Percentiles rank a stretch among this genome's conserved stretches.
Conservation (phyloP, 2,329 filamentous ascomycete species). For the Talaromyces sp. region DNA sequence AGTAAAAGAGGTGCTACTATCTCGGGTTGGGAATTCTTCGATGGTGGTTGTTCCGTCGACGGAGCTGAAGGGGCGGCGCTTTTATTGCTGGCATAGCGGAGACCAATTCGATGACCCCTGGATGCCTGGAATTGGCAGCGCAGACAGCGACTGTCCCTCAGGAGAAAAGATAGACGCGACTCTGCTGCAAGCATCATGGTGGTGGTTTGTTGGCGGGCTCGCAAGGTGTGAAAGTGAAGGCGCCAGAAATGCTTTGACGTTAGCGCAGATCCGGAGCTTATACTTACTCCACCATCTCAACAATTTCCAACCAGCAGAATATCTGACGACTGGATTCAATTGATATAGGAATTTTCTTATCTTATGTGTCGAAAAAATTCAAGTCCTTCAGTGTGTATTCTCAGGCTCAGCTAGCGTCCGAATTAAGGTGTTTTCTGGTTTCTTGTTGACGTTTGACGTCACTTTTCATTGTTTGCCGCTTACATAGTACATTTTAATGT, state of each 20-base stretch:
- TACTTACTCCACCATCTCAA: not conserved
- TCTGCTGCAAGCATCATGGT: slow-evolving; percentile 15
- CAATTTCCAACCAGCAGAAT: not conserved
- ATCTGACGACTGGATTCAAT: not conserved
- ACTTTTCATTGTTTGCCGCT: too few relatives aligned
- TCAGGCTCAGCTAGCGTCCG: not conserved
- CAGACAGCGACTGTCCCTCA: slow-evolving; percentile 26
- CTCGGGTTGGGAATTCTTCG: slow-evolving; percentile 24
- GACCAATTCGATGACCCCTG: slow-evolving; percentile 18
- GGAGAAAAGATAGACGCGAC: slow-evolving; percentile 13
- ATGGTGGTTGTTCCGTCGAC: not conserved
- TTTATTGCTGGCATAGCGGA: slow-evolving; percentile 23
- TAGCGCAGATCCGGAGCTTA: not conserved
- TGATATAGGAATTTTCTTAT: not conserved
- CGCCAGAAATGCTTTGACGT: slow-evolving; percentile 25
- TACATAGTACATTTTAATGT: too few relatives aligned
- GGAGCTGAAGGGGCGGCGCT: slow-evolving; percentile 7
- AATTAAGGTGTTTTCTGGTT: not conserved
- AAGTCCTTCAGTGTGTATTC: not conserved
- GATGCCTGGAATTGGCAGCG: slow-evolving; percentile 30
- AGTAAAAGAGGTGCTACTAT: slow-evolving; percentile 49
- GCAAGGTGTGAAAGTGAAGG: slow-evolving; percentile 12
- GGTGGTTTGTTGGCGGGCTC: not conserved
- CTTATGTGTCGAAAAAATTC: not conserved
- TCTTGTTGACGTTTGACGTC: too few relatives aligned